phyloP scores from a whole-genome alignment of 2,329 filamentous ascomycete species.

The Exserohilum turcica region DNA sequence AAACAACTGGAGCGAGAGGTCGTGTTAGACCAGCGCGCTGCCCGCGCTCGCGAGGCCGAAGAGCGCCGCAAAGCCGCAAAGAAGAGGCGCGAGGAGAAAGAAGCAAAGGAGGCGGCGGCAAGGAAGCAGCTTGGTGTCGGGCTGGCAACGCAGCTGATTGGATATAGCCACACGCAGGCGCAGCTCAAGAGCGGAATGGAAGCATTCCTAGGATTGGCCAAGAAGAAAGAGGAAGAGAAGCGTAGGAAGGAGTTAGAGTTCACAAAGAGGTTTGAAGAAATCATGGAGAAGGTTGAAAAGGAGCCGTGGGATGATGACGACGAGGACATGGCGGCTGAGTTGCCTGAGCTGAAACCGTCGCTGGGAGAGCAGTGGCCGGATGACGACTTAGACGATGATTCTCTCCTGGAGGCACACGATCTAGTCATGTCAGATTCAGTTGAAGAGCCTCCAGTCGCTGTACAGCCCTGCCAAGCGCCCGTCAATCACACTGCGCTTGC shows the following conservation, averaged over 20 bases:
- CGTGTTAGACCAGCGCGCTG: conserved; percentile 43
- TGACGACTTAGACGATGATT: conserved; percentile 43
- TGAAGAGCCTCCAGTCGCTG: conserved; percentile 12
- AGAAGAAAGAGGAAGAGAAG: conserved; percentile 29
- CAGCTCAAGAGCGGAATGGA: conserved; percentile 48
- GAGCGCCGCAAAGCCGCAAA: conserved; percentile 34
- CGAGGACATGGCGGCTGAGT: conserved; percentile 14
- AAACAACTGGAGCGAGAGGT: conserved; percentile 39
- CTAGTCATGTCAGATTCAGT: conserved; percentile 33
- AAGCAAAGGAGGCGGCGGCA: conserved; percentile 37
- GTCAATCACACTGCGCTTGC: background rate
- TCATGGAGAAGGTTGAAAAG: conserved; percentile 32
- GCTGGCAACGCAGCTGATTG: conserved; percentile 46
- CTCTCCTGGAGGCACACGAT: conserved; percentile 37
- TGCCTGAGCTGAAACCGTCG: conserved; percentile 14
- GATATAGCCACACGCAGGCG: conserved; percentile 47
- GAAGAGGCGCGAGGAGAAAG: conserved; percentile 40
- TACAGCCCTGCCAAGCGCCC: conserved; percentile 4
- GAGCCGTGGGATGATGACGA: conserved; percentile 43
- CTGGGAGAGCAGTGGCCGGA: conserved; percentile 29
- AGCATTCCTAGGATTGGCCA: conserved; percentile 38
- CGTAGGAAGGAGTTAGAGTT: conserved; percentile 26
- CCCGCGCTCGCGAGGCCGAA: conserved; percentile 41
- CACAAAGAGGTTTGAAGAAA: conserved; percentile 26
- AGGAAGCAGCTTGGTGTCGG: conserved; percentile 41